These are phyloP conservation scores for Malassezia cuniculi DNA, from an alignment of 1,284 basidiomycete species.

Conservation along the genomic window DNA sequence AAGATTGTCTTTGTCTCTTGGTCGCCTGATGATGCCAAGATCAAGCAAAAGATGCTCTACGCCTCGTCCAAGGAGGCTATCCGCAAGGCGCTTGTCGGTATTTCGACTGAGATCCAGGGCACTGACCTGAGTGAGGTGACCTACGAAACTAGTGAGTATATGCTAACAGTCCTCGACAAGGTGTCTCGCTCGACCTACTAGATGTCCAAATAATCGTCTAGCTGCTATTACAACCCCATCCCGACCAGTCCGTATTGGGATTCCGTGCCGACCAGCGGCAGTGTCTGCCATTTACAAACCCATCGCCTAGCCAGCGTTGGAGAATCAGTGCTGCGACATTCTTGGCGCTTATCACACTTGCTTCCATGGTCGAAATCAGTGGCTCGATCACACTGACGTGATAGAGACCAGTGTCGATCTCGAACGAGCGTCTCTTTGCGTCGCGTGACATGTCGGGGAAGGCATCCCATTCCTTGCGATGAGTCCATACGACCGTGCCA, in stretches of 20 bases:
- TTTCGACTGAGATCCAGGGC: constrained; percentile 71
- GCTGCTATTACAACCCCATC: constrained; percentile 36
- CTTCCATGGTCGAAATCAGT: constrained; percentile 62
- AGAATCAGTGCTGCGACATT: constrained; percentile 51
- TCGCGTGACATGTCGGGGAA: constrained; percentile 58
- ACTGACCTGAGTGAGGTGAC: constrained; percentile 69
- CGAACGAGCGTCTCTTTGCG: constrained; percentile 42
- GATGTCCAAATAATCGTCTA: constrained; percentile 9
- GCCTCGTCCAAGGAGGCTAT: constrained; percentile 83
- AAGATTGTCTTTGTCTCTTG: constrained; percentile 80
- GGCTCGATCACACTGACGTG: constrained; percentile 75
- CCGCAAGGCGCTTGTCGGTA: constrained; percentile 57
- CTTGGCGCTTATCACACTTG: constrained; percentile 67
- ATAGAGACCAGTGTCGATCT: constrained; percentile 61
- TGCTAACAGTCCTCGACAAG: constrained; percentile 20
- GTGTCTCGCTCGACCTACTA: constrained; percentile 23
- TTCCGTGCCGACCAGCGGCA: constrained; percentile 16
- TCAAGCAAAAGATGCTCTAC: constrained; percentile 89
- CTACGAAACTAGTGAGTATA: constrained; percentile 59
- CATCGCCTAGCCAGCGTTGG: constrained; percentile 26
- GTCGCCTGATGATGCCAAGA: constrained; percentile 71
- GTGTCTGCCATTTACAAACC: constrained; percentile 25
- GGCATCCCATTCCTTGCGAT: constrained; percentile 58
- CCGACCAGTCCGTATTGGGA: constrained; percentile 23
- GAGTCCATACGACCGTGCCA: constrained; percentile 54